phyloP scores from a whole-genome alignment of 768 basidiomycete genomes.

The Collybia sordida region DNA sequence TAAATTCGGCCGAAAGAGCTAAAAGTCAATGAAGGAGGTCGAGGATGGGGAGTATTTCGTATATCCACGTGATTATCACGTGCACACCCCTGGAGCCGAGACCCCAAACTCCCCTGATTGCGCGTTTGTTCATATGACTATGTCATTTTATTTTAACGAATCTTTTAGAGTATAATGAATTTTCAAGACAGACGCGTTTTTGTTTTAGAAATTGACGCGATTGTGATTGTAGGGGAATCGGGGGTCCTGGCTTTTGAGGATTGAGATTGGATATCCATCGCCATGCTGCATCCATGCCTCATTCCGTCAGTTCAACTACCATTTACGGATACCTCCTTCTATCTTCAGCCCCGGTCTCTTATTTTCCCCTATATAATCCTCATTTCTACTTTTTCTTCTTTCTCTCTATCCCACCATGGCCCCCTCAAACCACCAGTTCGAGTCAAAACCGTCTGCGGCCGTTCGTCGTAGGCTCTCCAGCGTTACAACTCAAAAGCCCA shows the following conservation, averaged over 20 bases:
- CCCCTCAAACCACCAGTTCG: constrained; percentile 39
- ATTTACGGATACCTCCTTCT: constrained; percentile 20
- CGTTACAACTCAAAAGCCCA: constrained; percentile 47
- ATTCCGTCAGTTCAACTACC: neutral
- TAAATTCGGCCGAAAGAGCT: neutral
- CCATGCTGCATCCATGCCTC: constrained; percentile 10
- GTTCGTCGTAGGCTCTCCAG: constrained; percentile 66
- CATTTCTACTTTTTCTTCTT: constrained; percentile 19
- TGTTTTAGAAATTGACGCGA: neutral
- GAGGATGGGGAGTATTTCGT: neutral
- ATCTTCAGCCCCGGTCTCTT: constrained; percentile 8
- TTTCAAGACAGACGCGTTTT: no score
- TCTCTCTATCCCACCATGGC: constrained; percentile 46
- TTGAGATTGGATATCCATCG: neutral
- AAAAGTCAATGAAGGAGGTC: neutral
- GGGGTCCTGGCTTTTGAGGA: neutral
- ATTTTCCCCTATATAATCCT: constrained; percentile 28
- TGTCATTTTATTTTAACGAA: no score
- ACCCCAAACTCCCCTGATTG: no score
- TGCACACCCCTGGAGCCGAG: neutral
- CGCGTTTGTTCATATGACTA: no score
- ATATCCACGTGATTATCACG: neutral
- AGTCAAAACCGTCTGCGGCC: constrained; percentile 63
- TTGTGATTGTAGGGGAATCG: neutral
- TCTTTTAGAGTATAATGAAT: no score